Base-by-base conservation (phyloP, 1,284 basidiomycete species). In the Heterobasidion irregulare region DNA sequence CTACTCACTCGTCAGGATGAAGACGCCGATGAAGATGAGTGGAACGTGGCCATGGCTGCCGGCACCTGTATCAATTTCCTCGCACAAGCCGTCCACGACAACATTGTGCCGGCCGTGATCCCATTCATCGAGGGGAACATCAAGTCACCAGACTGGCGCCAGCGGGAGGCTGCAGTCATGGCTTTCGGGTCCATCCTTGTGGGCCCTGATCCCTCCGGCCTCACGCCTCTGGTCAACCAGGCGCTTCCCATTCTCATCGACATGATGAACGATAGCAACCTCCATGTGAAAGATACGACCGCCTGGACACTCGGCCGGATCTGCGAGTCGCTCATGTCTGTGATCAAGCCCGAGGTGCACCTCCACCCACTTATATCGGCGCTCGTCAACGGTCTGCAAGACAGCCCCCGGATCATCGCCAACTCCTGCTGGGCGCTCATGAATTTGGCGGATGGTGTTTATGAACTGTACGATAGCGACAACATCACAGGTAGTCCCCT, bases 41-140 rank as follows among this genome's bases (percentile, higher is more conserved):
- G 96, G 97, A 97, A 96, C 65, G 86, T 96, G 47, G 88, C 94
- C 33, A 98, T 98, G 94, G 93, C 97, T 16, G 94, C 94, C n/a
- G 94, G 89, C 26, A 95, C 93, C 1, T 98, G 94, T 70, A 78
- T 99, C 50, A 80, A 84, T 43, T 84, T 95, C 45, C 83, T 99
- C 55, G 93, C 97, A 0, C 87, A 88, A 62, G 92, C 94, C 43
- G 94, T 98, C 13, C 83, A 89, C 56, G 96, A 99, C 69, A 78
- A 82, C 19, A 92, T 99, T 62, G 96, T 99, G 8, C 84, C 89
- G 6, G 84, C 88, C 6, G 92, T 98, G 54, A 94, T 99, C 58
- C 96, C 97, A 2, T 99, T 98, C 78, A 97, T 99, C 64, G 97
- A 99, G 72, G 85, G 84, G 33, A 89, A 98, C 74, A 98, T 99